Conservation (phyloP, 2,329 filamentous ascomycete species). For the Pestalotiopsis sp. region DNA sequence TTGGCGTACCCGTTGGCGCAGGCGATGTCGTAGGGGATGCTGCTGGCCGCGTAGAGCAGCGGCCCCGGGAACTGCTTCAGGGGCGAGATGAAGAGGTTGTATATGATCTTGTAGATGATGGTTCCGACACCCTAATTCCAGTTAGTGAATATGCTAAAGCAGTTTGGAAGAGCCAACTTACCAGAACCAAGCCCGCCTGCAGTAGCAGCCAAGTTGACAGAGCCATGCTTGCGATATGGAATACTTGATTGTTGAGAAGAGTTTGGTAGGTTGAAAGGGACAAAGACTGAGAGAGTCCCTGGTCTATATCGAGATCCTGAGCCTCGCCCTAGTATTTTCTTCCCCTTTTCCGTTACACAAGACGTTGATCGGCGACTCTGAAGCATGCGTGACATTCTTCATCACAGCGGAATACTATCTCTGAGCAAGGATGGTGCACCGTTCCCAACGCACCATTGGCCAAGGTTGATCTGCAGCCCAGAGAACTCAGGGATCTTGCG, state of each 20-base stretch:
- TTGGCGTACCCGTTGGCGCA: background rate
- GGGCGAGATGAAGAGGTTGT: slow-evolving; percentile 14
- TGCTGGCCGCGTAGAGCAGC: slow-evolving; percentile 9
- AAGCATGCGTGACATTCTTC: no score
- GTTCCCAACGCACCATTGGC: no score
- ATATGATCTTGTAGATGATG: slow-evolving; percentile 11
- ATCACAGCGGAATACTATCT: no score
- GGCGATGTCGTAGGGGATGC: slow-evolving; percentile 11
- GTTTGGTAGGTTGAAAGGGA: background rate
- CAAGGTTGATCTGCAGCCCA: no score
- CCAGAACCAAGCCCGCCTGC: background rate
- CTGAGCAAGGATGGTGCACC: no score
- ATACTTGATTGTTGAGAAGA: background rate
- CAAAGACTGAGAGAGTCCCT: no score
- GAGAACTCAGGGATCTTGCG: no score
- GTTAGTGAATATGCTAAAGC: background rate
- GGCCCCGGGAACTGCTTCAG: slow-evolving; percentile 14
- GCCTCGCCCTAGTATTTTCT: no score
- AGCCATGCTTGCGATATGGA: background rate
- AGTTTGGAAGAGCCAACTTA: background rate
- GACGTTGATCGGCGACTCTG: no score
- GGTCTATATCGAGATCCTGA: no score
- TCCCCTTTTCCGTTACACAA: no score
- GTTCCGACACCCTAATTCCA: background rate
- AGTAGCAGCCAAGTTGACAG: background rate